A percentile compares a stretch with the other conserved stretches of the same genome.
Evolutionary conservation across 2,329 filamentous ascomycete genomes (phyloP).

Genomic region (Helicocarpus griseus): DNA sequence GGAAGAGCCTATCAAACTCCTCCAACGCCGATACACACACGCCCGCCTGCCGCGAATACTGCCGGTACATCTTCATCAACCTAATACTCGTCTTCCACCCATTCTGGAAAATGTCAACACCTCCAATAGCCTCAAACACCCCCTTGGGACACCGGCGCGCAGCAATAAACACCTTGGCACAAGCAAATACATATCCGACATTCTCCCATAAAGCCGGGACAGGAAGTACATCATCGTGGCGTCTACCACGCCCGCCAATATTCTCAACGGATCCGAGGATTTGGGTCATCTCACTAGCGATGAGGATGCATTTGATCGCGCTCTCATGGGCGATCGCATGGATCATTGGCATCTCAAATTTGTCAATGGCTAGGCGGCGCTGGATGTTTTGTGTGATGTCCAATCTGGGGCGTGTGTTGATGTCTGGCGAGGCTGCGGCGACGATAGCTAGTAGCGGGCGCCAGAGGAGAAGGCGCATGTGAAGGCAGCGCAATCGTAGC

Average conservation of each 20-base stretch:
- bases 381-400: not conserved
- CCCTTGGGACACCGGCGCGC: constrained; percentile 9
- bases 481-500: constrained; percentile 18
- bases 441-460: constrained; percentile 12
- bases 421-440: constrained; percentile 10
- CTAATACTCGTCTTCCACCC: not conserved
- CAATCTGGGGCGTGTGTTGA: not conserved
- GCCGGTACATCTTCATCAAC: constrained; percentile 6
- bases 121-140: constrained; percentile 2
- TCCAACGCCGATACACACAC: constrained; percentile 7
- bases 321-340: constrained; percentile 7
- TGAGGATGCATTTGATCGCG: constrained; percentile 12
- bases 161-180: constrained; percentile 10
- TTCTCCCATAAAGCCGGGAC: constrained; percentile 14
- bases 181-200: constrained; percentile 9
- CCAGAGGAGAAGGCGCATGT: constrained; percentile 15
- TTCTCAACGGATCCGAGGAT: constrained; percentile 2
- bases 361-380: constrained; percentile 2
- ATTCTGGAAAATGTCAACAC: not conserved
- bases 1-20: not conserved
- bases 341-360: constrained; percentile 6
- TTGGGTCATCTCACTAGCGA: constrained; percentile 10
- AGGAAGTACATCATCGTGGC: constrained; percentile 1
- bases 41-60: constrained; percentile 3
- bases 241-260: not conserved